These are phyloP conservation scores for Paramarasmius palmivorus DNA, from an alignment of 1,284 basidiomycete species.

Conservation along the genomic window DNA sequence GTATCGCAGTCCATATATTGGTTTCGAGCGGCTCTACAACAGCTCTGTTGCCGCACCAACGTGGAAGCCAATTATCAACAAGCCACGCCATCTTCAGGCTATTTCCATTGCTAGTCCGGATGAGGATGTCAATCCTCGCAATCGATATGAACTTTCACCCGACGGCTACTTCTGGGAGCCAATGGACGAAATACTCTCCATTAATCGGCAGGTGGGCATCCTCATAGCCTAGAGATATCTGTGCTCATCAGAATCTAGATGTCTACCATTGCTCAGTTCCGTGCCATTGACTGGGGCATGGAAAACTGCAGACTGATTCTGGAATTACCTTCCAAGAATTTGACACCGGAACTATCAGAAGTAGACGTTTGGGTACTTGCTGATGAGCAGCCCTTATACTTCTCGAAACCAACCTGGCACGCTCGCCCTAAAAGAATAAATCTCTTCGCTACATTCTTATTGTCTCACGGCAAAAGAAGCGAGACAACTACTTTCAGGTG, in stretches of 20 bases:
- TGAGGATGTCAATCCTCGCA: neutral
- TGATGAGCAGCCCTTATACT: neutral
- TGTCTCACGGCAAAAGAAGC: neutral
- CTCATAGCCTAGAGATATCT: neutral
- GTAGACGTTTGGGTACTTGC: neutral
- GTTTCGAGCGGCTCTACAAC: constrained; percentile 3
- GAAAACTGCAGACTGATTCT: neutral
- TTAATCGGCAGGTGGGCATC: no score
- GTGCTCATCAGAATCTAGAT: neutral
- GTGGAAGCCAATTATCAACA: neutral
- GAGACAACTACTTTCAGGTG: neutral
- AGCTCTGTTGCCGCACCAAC: neutral
- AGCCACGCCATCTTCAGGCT: neutral
- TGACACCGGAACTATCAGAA: neutral
- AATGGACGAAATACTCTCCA: no score
- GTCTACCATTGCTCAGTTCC: neutral
- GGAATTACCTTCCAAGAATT: neutral
- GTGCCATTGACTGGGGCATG: neutral
- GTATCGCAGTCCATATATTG: constrained; percentile 3
- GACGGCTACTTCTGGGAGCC: no score
- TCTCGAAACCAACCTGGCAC: no score
- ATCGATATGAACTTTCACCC: no score
- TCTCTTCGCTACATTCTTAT: neutral
- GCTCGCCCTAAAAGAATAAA: neutral
- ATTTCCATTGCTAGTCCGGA: neutral